Base-by-base conservation (phyloP, 768 basidiomycete species). In the Psilocybe cubensis region DNA sequence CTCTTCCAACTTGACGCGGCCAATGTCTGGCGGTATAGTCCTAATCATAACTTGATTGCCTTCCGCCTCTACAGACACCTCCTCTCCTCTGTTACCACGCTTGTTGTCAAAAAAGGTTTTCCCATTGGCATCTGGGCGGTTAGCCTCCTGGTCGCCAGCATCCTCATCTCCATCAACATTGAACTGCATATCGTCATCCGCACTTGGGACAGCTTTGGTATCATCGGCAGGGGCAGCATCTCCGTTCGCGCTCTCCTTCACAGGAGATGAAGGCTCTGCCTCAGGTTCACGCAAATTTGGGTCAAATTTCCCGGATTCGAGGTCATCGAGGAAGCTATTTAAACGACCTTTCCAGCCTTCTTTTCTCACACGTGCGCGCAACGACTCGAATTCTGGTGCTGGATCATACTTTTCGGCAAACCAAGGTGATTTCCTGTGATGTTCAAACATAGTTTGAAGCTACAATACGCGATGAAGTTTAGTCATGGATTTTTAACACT, bases 371-470 rank as follows among this genome's bases (percentile, higher is more conserved):
- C 94, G 83, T 60, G 79, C 79, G 65, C 96, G 89, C 70, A 95
- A 76, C 53, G 81, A 79, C 54, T 83, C 81, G 68, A 83, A 84
- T 65, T 92, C 89, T 50, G 84, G 78, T 40, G 85, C 74, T 55
- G 89, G 89, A 59, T 94, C 92, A 77, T 98, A 98, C 72, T 93
- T 92, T 80, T 98, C 96, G 54, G 87, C 85, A 79, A 97, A 98
- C 96, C 96, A 98, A 12, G 94, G 89, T n/a, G 92, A 93, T 68
- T 90, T 89, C 75, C 88, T 85, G 78, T 98, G 96, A 74, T 94
- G 91, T 29, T 97, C 91, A 82, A 94, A 97, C 83, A 98, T 90
- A 56, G 91, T 90, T 79, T 93, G 92, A 68, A 96, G 86, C 95
- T 98, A 82, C 71, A 81, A 76, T 74, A 77, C 72, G 73, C 52